A percentile compares a stretch with the other conserved stretches of the same genome.
Conservation (phyloP, 2,329 filamentous ascomycete species). For the Paecilomyces niveus region DNA sequence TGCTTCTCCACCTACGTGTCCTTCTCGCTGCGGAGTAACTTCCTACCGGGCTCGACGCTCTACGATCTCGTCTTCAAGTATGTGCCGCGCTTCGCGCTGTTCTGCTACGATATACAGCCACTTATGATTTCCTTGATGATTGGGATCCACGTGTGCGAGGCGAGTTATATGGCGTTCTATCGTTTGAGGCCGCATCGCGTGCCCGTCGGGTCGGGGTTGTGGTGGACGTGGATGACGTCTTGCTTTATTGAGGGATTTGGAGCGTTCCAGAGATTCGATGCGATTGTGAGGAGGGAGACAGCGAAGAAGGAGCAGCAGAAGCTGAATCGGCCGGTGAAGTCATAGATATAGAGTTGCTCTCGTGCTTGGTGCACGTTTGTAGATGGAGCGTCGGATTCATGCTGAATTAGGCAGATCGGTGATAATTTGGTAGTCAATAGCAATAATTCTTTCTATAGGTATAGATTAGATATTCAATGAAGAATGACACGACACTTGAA, state of each 20-base stretch:
- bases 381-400: background rate
- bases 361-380: background rate
- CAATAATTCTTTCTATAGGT: background rate
- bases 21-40: conserved; percentile 44
- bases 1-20: conserved; percentile 50
- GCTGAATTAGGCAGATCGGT: background rate
- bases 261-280: conserved; percentile 40
- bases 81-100: conserved; percentile 53
- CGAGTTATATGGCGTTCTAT: conserved; percentile 38
- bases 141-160: conserved; percentile 59
- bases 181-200: conserved; percentile 48
- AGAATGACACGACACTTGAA: background rate
- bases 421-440: background rate
- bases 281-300: conserved; percentile 34
- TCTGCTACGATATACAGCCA: conserved; percentile 54
- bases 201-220: conserved; percentile 40
- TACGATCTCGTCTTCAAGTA: conserved; percentile 45
- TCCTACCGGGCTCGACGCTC: conserved; percentile 45
- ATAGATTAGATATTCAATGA: background rate
- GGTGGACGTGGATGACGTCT: conserved; percentile 48
- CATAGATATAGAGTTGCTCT: conserved; percentile 1
- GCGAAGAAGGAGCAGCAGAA: conserved; percentile 16
- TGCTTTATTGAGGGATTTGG: conserved; percentile 49
- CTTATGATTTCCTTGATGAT: conserved; percentile 54
- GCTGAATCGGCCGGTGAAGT: conserved; percentile 4